Evolutionary conservation across 345 rosid genomes (phyloP), one percentile per base, ranked within the genome.

Genomic region (Eucalyptus sp.): DNA sequence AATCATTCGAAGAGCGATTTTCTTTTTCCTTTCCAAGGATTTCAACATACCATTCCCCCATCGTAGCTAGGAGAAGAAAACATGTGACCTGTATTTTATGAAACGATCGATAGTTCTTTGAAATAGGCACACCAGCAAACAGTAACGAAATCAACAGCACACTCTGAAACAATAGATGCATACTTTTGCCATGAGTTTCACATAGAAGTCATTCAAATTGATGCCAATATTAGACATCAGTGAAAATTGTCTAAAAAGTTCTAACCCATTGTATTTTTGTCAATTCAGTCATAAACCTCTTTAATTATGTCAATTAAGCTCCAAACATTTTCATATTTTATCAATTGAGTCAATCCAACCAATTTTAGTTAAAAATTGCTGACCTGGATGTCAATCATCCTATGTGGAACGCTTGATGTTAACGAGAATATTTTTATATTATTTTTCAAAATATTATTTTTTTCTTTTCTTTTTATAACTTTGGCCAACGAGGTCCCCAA

Each of bases 371-470:
- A 56, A 24, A 56, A 56, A 56, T 56, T 24, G 0, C 1, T 56
- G 0, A 56, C 27, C 10, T 22, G 1, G 3, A 56, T 56, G 25
- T 56, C 6, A 24, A 24, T 56, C 27, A 10, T 56, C 29, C 5
- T 9, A 56, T 9, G 1, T 56, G 6, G 3, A 24, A 10, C 1
- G 10, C 0, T 0, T 22, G 1, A 8, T 0, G 1, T 3, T 24
- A 22, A 4, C 0, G 29, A 4, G 6, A 24, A 56, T 56, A 24
- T 7, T 56, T 56, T 56, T 56, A 56, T 56, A 56, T 9, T 56
- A 56, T 56, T 56, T 56, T 56, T 4, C 8, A 56, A 56, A 18
- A 52, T 52, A 22, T 8, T 54, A 2, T 2, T 18, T 24, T 24
- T 24, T 22, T 22, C 3, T 24, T 8, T 54, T 8, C 4, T 22